Evolutionary conservation across 805 yeast genomes (phyloP).

Genomic region (Kodamaea neixiangensis): DNA sequence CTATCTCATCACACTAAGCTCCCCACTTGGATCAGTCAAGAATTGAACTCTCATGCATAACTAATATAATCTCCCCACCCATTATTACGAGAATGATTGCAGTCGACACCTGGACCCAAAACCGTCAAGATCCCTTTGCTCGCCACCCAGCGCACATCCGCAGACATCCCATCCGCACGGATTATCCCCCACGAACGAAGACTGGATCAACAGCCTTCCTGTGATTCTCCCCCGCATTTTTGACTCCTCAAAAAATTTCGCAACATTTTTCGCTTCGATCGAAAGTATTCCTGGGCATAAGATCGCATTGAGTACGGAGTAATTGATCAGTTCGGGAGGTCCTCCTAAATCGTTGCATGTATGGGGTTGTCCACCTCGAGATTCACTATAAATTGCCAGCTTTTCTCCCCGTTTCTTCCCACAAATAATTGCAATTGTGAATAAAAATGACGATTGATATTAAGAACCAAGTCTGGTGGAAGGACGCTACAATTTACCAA

Average conservation of each 20-base stretch:
- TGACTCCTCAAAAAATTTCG: neutral
- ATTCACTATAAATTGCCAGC: neutral
- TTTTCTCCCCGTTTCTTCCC: neutral
- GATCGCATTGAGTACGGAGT: neutral
- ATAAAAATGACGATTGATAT: neutral
- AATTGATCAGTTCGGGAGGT: neutral
- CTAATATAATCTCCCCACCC: too few relatives aligned
- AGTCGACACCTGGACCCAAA: too few relatives aligned
- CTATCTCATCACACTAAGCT: too few relatives aligned
- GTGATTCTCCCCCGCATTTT: conserved; percentile 2
- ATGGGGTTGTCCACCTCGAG: neutral
- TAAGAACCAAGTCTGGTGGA: conserved; percentile 48
- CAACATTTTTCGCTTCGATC: conserved; percentile 5
- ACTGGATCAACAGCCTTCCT: neutral
- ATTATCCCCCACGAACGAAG: neutral
- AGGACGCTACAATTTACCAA: conserved; percentile 57
- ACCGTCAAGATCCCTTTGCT: too few relatives aligned
- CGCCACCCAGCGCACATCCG: too few relatives aligned
- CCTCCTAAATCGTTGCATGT: neutral
- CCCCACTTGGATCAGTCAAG: too few relatives aligned
- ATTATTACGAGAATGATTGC: too few relatives aligned
- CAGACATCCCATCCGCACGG: neutral
- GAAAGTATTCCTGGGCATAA: neutral
- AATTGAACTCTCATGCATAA: too few relatives aligned
- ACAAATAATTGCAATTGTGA: neutral